Evolutionary conservation across 495 filamentous ascomycete genomes (phyloP).

Genomic region (Penicillium diatomitis): DNA sequence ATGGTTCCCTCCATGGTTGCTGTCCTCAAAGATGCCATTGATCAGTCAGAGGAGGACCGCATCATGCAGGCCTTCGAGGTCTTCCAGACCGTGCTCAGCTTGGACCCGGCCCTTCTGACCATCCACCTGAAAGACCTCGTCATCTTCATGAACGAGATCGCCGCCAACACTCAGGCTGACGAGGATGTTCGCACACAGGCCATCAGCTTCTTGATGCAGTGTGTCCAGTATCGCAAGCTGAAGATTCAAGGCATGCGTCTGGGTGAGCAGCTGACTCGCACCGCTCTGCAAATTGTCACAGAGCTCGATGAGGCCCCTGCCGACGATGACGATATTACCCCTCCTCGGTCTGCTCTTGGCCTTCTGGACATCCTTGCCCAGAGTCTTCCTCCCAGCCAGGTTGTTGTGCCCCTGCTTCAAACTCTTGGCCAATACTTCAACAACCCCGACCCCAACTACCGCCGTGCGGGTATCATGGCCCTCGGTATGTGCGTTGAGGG

Average conservation of each 20-base stretch:
- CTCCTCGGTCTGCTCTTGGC: constrained; percentile 74
- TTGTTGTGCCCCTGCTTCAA: constrained; percentile 85
- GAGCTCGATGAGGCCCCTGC: constrained; percentile 65
- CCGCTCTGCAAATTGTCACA: constrained; percentile 76
- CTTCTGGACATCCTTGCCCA: constrained; percentile 82
- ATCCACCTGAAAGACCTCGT: constrained; percentile 83
- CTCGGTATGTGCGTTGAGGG: constrained; percentile 93
- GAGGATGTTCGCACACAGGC: constrained; percentile 85
- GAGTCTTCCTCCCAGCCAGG: constrained; percentile 84
- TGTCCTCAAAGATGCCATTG: constrained; percentile 75
- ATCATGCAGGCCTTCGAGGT: constrained; percentile 89
- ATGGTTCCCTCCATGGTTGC: constrained; percentile 81
- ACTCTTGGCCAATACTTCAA: constrained; percentile 72
- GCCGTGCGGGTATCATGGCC: constrained; percentile 83
- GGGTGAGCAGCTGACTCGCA: constrained; percentile 76
- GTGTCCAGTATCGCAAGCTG: constrained; percentile 81
- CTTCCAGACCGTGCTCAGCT: constrained; percentile 90
- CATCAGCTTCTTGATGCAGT: constrained; percentile 87
- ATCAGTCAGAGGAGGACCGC: constrained; percentile 71
- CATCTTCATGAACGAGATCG: constrained; percentile 87
- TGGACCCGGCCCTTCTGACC: constrained; percentile 74
- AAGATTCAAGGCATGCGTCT: constrained; percentile 84
- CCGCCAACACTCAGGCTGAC: constrained; percentile 60
- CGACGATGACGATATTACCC: constrained; percentile 82
- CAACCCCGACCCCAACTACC: constrained; percentile 60